These are phyloP conservation scores for Syzygium malaccense DNA, from an alignment of 441 rosid species.

Conservation along the genomic window DNA sequence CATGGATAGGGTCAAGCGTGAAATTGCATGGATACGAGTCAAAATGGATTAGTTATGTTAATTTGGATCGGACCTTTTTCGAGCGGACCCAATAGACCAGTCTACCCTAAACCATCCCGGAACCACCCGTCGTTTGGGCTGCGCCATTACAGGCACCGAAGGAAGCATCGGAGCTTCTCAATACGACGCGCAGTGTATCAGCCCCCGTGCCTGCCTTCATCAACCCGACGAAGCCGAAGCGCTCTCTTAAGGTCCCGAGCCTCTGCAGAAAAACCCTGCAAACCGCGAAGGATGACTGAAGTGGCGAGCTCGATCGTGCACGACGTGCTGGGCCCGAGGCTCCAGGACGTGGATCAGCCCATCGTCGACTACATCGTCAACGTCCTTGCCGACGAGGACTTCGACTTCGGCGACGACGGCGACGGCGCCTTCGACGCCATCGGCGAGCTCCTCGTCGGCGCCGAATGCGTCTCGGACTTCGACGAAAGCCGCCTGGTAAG, in stretches of 20 bases:
- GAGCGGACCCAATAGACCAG: too few species aligned
- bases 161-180: background rate
- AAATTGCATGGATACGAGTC: rapidly evolving
- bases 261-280: background rate
- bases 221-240: background rate
- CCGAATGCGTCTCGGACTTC: conserved; percentile 76
- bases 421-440: conserved; percentile 90
- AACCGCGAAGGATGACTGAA: conserved; percentile 43
- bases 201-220: background rate
- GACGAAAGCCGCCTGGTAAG: conserved; percentile 66
- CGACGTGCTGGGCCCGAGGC: conserved; percentile 71
- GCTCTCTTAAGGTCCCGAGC: background rate
- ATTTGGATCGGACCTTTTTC: too few species aligned
- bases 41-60: too few species aligned
- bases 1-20: too few species aligned
- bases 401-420: conserved; percentile 92
- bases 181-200: background rate
- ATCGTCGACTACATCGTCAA: conserved; percentile 90
- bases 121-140: background rate
- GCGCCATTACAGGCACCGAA: background rate
- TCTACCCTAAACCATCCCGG: background rate
- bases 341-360: conserved; percentile 82
- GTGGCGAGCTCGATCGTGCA: conserved; percentile 87
- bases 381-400: conserved; percentile 95
- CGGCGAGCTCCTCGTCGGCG: conserved; percentile 87